Percentiles rank a stretch among this genome's conserved stretches.
Evolutionary conservation across 2,329 filamentous ascomycete genomes (phyloP).

Genomic region (Ceratocystis albifundus): DNA sequence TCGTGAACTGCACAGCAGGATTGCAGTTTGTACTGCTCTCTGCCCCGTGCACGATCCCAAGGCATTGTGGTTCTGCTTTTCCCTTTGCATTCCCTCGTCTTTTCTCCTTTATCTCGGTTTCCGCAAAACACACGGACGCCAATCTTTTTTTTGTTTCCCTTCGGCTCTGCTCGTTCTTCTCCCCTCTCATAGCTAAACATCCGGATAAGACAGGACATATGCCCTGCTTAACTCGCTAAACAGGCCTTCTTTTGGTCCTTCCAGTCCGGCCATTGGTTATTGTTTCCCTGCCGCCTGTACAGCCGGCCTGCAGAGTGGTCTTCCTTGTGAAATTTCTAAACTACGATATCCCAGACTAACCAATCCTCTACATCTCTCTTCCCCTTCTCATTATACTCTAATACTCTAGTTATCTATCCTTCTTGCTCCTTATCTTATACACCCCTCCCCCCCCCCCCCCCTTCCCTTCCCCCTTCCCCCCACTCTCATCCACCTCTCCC

Average conservation of each 20-base stretch:
- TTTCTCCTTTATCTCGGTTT: neutral
- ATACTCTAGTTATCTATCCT: neutral
- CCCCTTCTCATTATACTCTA: neutral
- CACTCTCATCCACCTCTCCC: neutral
- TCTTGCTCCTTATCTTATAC: neutral
- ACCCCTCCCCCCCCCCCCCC: neutral
- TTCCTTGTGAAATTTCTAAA: neutral
- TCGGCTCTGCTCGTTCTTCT: neutral
- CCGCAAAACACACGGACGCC: conserved; percentile 1
- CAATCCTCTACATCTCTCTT: neutral
- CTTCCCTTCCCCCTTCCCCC: no score
- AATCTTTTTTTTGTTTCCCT: conserved; percentile 3
- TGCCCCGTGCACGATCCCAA: neutral
- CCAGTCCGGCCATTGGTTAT: neutral
- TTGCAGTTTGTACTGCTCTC: neutral
- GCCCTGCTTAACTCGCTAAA: neutral
- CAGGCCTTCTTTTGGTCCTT: neutral
- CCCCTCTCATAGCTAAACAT: neutral
- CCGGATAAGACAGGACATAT: neutral
- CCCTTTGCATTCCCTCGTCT: neutral
- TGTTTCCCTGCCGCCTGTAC: neutral
- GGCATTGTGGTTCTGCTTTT: neutral
- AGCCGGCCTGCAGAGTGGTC: neutral
- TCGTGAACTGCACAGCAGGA: conserved; percentile 5
- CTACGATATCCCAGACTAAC: neutral